Conservation (phyloP, 352 stramenopile genomes). For the Pythium rhizo-oryzae region DNA sequence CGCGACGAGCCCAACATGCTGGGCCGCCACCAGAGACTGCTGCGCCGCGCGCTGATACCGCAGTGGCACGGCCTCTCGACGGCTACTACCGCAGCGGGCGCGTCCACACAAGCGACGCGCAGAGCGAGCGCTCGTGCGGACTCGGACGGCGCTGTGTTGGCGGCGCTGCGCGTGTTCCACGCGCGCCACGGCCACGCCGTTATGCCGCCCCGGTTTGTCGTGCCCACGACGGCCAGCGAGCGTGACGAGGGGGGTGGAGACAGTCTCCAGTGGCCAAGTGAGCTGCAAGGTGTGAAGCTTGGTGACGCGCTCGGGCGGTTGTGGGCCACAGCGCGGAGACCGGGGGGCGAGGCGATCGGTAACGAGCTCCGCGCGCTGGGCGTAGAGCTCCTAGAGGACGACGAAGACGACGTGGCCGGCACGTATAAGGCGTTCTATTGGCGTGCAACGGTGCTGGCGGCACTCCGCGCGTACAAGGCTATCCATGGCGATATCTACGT, state of each 20-base stretch:
- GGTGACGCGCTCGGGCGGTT: conserved; percentile 39
- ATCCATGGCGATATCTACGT: conserved; percentile 42
- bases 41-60: not conserved
- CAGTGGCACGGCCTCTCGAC: not conserved
- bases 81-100: not conserved
- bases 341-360: not conserved
- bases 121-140: not conserved
- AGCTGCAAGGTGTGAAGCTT: conserved; percentile 44
- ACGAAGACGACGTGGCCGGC: conserved; percentile 11
- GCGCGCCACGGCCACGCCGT: conserved; percentile 4
- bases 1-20: not conserved
- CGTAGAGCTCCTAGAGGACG: conserved; percentile 26
- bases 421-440: conserved; percentile 49
- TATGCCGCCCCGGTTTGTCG: conserved; percentile 12
- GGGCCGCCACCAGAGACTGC: not conserved
- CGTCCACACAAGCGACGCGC: not conserved
- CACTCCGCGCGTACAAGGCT: conserved; percentile 38
- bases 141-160: not conserved
- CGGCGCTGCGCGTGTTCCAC: conserved; percentile 12
- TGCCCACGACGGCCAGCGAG: not conserved
- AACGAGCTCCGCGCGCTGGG: conserved; percentile 36
- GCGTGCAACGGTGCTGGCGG: conserved; percentile 33
- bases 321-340: conserved; percentile 9
- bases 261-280: conserved; percentile 29
- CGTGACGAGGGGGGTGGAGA: too few relatives aligned